Evolutionary conservation across 1,284 basidiomycete genomes (phyloP), one percentile per base, ranked within the genome.

Genomic region (Stygiomarasmius scandens): DNA sequence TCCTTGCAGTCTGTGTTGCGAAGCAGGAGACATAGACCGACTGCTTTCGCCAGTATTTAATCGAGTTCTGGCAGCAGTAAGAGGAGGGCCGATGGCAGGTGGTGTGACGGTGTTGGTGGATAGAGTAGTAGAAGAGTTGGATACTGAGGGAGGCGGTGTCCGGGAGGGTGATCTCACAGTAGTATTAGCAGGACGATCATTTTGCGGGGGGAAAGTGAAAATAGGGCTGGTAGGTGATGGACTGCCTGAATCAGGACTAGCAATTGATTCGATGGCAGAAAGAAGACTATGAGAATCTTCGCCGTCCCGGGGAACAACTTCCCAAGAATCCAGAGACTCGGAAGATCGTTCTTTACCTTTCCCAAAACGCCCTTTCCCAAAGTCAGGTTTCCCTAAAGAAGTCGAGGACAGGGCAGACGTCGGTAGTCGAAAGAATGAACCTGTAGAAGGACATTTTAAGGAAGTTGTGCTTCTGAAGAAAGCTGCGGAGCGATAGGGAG

Each of bases 391-490:
- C 27, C 58, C 56, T 1, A 61, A 49, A 47, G 63, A 58, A 22
- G 64, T 66, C 23, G 68, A 63, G 12, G 67, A 59, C 9, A 66
- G 45, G 29, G 44, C n/a, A n/a, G 55, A 57, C 19, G 52, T 47
- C n/a, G 72, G 71, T 16, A 71, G 59, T 29, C 63, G 61, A 23
- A 72, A 61, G 32, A 74, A 68, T 8, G 74, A 74, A 34, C 48
- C 48, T 19, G 41, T 45, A 11, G 58, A 46, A 20, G 54, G 4
- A 16, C 53, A 38, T 41, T 55, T 51, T 23, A 78, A 67, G 11
- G 77, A 77, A 22, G 71, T 72, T 1, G 76, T 73, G 60, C 77
- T 78, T 55, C 70, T 65, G 61, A 75, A 71, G 59, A 77, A 75
- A 8, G 66, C 63, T 23, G 67, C 61, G 27, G 56, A 29, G 32